Evolutionary conservation across 768 basidiomycete species (phyloP).

Genomic region (Leccinum aurantiacum): DNA sequence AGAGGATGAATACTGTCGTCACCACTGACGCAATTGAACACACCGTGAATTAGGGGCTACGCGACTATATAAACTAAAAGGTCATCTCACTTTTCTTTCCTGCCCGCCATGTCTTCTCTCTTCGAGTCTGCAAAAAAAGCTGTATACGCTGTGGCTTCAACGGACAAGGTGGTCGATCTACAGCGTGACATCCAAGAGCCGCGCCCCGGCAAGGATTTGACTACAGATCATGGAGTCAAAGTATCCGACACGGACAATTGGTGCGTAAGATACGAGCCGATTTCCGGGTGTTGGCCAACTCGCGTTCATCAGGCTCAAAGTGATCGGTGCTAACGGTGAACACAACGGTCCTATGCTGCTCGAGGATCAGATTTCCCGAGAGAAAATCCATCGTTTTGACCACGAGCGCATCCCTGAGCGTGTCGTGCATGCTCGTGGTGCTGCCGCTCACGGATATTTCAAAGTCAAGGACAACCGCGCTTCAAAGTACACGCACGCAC

Average conservation of each 20-base stretch:
- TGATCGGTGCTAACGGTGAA: conserved; percentile 39
- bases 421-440: conserved; percentile 69
- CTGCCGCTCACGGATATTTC: conserved; percentile 83
- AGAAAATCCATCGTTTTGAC: conserved; percentile 79
- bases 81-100: not conserved
- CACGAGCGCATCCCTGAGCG: conserved; percentile 91
- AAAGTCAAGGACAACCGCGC: conserved; percentile 67
- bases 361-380: conserved; percentile 74
- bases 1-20: conserved; percentile 9
- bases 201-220: conserved; percentile 33
- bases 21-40: conserved; percentile 22
- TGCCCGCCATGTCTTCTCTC: conserved; percentile 15
- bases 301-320: conserved; percentile 49
- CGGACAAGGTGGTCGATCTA: conserved; percentile 26
- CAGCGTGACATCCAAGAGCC: conserved; percentile 28
- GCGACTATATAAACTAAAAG: not conserved
- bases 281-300: conserved; percentile 10
- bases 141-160: conserved; percentile 8
- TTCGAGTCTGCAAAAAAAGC: conserved; percentile 17
- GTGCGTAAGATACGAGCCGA: conserved; percentile 30
- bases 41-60: conserved; percentile 9
- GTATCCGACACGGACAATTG: conserved; percentile 66
- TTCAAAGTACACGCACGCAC: conserved; percentile 67
- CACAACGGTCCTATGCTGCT: conserved; percentile 68
- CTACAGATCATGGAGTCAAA: conserved; percentile 62